Conservation (phyloP, 1,284 basidiomycete species). For the Puccinia brachypodii region DNA sequence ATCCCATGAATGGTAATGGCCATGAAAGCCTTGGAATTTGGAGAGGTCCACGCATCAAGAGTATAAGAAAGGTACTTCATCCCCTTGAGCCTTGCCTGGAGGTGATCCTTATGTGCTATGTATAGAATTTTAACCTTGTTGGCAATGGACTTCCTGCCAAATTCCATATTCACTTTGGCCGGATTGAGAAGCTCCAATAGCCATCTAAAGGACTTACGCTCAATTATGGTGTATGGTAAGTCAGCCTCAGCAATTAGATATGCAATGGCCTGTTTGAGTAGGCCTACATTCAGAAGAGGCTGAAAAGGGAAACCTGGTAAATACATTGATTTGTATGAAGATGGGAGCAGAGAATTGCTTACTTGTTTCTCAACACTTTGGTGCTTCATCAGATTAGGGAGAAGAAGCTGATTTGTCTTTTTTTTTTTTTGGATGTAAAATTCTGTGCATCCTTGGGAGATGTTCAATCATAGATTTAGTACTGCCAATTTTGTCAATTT, state of each 20-base stretch:
- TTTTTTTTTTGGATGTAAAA: background rate
- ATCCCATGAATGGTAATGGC: slow-evolving; percentile 7
- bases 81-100: background rate
- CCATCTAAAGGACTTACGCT: background rate
- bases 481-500: background rate
- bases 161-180: background rate
- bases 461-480: background rate
- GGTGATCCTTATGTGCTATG: background rate
- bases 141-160: background rate
- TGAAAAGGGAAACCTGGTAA: too few relatives aligned
- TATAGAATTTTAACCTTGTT: background rate
- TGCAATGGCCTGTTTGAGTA: background rate
- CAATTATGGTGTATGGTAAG: background rate
- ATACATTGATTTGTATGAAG: too few relatives aligned
- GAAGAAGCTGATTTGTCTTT: background rate
- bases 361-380: background rate
- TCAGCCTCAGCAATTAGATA: slow-evolving; percentile 5
- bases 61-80: background rate
- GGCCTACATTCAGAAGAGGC: background rate
- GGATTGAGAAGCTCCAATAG: background rate
- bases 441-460: background rate
- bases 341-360: background rate
- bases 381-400: background rate
- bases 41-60: background rate
- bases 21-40: slow-evolving; percentile 23